Conservation (phyloP, 169 alveolate species). For the Plasmodium ovale region DNA sequence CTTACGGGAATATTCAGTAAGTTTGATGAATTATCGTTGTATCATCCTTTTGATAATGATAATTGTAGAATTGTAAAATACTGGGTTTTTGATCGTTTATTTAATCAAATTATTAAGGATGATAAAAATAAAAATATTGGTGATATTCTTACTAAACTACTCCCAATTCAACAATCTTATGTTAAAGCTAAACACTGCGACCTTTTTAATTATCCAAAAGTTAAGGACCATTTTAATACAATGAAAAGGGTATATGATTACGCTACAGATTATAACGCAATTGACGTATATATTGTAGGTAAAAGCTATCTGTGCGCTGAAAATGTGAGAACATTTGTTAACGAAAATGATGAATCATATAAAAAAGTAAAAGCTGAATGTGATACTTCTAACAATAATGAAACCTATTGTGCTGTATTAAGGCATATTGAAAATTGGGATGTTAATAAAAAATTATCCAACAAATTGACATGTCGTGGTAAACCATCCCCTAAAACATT, state of each 20-base stretch:
- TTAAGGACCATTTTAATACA: no score
- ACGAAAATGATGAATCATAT: no score
- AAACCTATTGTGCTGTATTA: no score
- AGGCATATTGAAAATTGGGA: no score
- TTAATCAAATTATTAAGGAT: neutral
- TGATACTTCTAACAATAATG: no score
- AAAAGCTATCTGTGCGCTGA: neutral
- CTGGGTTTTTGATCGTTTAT: constrained; percentile 7
- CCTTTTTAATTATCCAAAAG: neutral
- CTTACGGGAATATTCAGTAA: neutral
- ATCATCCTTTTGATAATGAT: neutral
- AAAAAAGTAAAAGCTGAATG: no score
- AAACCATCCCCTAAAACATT: no score
- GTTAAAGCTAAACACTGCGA: neutral
- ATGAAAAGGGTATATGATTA: no score
- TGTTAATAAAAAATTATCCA: no score
- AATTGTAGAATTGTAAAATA: neutral
- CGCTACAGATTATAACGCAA: no score
- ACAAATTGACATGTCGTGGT: no score
- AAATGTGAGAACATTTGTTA: neutral
- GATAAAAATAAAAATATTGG: neutral
- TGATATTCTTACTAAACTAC: neutral
- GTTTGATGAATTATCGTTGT: neutral
- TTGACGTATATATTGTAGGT: neutral
- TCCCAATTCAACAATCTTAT: no score